A percentile compares a stretch with the other conserved stretches of the same genome.
phyloP scores from a whole-genome alignment of 2,329 filamentous ascomycete genomes.

The Botrytis tulipae region DNA sequence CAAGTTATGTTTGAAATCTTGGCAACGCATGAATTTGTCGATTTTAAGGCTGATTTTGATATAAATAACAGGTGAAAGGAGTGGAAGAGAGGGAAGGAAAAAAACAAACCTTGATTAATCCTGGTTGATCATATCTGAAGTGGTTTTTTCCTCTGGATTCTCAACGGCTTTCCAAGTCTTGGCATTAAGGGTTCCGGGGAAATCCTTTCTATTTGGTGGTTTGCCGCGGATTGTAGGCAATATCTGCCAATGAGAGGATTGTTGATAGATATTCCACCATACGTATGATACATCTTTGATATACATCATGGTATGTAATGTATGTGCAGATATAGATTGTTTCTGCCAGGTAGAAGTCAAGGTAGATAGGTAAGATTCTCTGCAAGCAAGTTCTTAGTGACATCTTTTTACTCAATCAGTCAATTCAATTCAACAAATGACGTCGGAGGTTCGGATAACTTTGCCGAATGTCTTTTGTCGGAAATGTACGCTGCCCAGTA shows the following conservation, averaged over 20 bases:
- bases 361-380: background rate
- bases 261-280: background rate
- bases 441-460: slow-evolving; percentile 2
- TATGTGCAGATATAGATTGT: background rate
- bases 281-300: background rate
- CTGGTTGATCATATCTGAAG: background rate
- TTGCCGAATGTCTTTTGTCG: background rate
- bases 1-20: slow-evolving; percentile 23
- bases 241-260: background rate
- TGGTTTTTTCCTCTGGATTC: background rate
- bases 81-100: background rate
- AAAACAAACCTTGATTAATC: background rate
- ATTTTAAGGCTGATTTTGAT: background rate
- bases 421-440: background rate
- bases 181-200: background rate
- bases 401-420: background rate
- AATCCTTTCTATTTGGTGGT: background rate
- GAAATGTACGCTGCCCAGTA: too few species aligned
- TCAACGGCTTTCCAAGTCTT: background rate
- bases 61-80: background rate
- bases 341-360: background rate
- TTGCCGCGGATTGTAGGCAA: background rate
- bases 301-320: background rate
- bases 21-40: background rate
- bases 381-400: background rate